These are phyloP conservation scores for Furcasterigmium sp. DNA, from an alignment of 2,329 filamentous ascomycete genomes.

Conservation along the genomic window DNA sequence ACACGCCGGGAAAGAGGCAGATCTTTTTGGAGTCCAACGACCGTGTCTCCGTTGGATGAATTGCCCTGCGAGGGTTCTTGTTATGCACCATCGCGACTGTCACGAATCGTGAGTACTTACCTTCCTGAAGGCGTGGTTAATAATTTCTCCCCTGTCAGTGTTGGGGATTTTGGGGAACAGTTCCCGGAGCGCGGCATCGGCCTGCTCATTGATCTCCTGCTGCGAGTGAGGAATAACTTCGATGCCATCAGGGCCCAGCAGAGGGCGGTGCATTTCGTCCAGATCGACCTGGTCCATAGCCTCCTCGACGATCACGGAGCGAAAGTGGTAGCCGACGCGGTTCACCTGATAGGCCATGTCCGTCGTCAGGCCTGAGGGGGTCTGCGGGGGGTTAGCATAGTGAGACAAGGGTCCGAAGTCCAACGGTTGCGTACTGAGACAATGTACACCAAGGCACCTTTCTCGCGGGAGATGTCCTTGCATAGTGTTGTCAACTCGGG, in stretches of 20 bases:
- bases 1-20: slow-evolving; percentile 56
- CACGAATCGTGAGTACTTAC: slow-evolving; percentile 29
- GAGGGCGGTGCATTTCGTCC: slow-evolving; percentile 10
- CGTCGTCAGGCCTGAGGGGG: slow-evolving; percentile 15
- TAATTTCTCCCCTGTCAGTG: slow-evolving; percentile 57
- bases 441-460: slow-evolving; percentile 60
- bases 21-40: slow-evolving; percentile 52
- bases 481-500: slow-evolving; percentile 54
- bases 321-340: slow-evolving; percentile 56
- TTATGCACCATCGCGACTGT: not conserved
- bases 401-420: not conserved
- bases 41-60: slow-evolving; percentile 45
- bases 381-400: not conserved
- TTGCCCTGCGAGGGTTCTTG: slow-evolving; percentile 33
- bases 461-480: slow-evolving; percentile 60
- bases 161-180: slow-evolving; percentile 62
- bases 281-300: slow-evolving; percentile 26
- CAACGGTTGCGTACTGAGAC: slow-evolving; percentile 47
- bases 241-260: slow-evolving; percentile 9
- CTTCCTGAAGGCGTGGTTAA: slow-evolving; percentile 58
- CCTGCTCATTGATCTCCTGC: slow-evolving; percentile 55
- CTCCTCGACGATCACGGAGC: slow-evolving; percentile 53
- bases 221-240: slow-evolving; percentile 58
- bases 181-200: slow-evolving; percentile 56
- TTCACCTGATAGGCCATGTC: slow-evolving; percentile 48